phyloP scores from a whole-genome alignment of 23 red algal species.

The Gracilaria domingensis region DNA sequence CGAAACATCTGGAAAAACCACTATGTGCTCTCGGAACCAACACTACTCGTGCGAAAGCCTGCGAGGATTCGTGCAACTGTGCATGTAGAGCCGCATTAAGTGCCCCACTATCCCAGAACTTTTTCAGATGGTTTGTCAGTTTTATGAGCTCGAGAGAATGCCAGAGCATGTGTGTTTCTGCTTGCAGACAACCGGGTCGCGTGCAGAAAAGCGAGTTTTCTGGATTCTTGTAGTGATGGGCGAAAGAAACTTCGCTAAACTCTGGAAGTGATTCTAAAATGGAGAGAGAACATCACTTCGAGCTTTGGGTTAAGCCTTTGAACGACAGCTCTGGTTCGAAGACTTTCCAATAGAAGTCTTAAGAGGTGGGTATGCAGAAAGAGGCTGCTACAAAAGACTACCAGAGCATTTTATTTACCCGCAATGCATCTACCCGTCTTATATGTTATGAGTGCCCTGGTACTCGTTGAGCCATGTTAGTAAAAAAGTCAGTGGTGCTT shows the following conservation, averaged over 20 bases:
- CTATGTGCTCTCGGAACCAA: conserved; percentile 22
- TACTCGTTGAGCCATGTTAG: neutral
- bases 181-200: conserved; percentile 14
- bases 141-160: conserved; percentile 1
- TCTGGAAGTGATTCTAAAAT: too few relatives aligned
- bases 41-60: conserved; percentile 27
- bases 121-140: conserved; percentile 6
- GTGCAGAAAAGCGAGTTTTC: conserved; percentile 32
- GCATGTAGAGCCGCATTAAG: conserved; percentile 1
- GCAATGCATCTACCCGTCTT: neutral
- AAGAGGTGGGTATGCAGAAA: too few relatives aligned
- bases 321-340: too few relatives aligned
- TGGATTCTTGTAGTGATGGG: neutral
- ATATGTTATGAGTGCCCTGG: neutral
- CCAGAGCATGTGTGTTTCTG: conserved; percentile 19
- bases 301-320: too few relatives aligned
- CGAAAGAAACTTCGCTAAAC: too few relatives aligned
- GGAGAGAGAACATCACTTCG: too few relatives aligned
- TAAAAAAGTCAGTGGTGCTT: neutral
- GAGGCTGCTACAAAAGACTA: neutral
- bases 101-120: neutral
- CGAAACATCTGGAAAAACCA: neutral
- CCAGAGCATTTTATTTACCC: neutral
- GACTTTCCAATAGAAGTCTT: too few relatives aligned
- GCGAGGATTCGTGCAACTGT: conserved; percentile 26